Percentiles rank a stretch among this genome's conserved stretches.
Conservation (phyloP, 2,329 filamentous ascomycete species). For the Penicillium hesseltinei region DNA sequence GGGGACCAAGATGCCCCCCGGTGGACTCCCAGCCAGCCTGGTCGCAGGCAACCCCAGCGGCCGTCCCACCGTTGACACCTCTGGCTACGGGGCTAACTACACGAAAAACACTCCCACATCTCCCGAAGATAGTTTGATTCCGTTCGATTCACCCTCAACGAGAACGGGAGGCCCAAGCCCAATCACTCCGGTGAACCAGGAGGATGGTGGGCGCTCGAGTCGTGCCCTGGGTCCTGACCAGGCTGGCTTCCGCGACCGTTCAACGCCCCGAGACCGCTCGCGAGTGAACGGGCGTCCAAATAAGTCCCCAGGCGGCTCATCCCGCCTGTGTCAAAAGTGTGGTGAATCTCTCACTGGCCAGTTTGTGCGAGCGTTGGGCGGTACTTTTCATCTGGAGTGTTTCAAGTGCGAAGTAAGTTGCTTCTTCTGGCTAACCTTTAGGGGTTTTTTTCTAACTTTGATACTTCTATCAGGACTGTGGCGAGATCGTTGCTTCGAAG, state of each 20-base stretch:
- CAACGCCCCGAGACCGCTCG: constrained; percentile 36
- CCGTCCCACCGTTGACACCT: constrained; percentile 38
- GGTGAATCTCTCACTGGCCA: constrained; percentile 84
- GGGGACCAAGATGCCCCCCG: constrained; percentile 42
- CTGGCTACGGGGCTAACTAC: constrained; percentile 36
- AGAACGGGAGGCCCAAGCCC: constrained; percentile 25
- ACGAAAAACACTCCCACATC: constrained; percentile 42
- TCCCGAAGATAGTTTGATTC: constrained; percentile 36
- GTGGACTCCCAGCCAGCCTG: constrained; percentile 44
- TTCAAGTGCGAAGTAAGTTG: constrained; percentile 87
- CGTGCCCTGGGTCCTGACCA: constrained; percentile 37
- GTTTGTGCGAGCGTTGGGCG: constrained; percentile 89
- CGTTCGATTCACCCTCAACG: constrained; percentile 38
- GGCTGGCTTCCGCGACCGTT: constrained; percentile 32
- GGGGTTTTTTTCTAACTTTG: constrained; percentile 20
- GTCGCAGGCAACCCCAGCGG: constrained; percentile 43
- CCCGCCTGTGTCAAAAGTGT: constrained; percentile 77
- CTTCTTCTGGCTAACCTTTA: neutral
- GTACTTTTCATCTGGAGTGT: constrained; percentile 95
- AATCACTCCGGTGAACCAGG: constrained; percentile 27
- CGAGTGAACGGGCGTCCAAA: constrained; percentile 38
- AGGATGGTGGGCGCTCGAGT: constrained; percentile 32
- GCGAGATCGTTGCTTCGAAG: constrained; percentile 94
- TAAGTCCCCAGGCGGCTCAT: constrained; percentile 38
- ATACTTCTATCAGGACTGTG: constrained; percentile 70